Conservation (phyloP, 768 basidiomycete genomes). For the Tricholoma saponaceum region DNA sequence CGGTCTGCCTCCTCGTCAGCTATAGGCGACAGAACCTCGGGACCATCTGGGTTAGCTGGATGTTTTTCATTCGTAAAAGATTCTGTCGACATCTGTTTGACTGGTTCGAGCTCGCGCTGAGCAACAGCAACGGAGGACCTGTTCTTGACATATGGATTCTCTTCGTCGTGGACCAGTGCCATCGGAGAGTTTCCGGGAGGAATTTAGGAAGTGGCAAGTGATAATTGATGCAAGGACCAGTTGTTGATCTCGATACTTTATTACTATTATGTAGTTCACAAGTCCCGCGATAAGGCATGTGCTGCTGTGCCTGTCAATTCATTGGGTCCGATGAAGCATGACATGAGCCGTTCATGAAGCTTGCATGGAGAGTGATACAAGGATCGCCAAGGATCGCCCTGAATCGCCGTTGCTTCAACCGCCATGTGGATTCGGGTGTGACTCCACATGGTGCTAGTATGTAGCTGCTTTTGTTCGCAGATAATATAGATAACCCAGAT, state of each 20-base stretch:
- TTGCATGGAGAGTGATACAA: no score
- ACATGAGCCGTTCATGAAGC: no score
- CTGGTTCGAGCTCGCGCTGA: constrained; percentile 8
- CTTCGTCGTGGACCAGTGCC: constrained; percentile 12
- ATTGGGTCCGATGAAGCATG: background rate
- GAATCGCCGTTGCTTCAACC: no score
- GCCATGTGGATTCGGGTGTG: no score
- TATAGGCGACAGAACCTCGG: constrained; percentile 1
- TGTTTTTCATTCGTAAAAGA: constrained; percentile 19
- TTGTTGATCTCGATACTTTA: background rate
- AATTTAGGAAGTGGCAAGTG: background rate
- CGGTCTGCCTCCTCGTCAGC: constrained; percentile 8
- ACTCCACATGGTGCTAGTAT: no score
- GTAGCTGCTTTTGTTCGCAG: no score
- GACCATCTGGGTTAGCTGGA: background rate
- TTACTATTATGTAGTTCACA: background rate
- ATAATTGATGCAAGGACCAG: background rate
- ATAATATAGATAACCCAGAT: no score
- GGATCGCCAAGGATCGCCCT: no score
- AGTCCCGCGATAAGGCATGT: background rate
- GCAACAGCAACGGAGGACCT: constrained; percentile 9
- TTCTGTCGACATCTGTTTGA: constrained; percentile 19
- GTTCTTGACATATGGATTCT: constrained; percentile 4
- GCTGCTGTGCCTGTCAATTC: background rate
- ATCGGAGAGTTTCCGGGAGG: background rate